phyloP scores from a whole-genome alignment of 805 yeast species.

The Starmerella potacharoeniae region DNA sequence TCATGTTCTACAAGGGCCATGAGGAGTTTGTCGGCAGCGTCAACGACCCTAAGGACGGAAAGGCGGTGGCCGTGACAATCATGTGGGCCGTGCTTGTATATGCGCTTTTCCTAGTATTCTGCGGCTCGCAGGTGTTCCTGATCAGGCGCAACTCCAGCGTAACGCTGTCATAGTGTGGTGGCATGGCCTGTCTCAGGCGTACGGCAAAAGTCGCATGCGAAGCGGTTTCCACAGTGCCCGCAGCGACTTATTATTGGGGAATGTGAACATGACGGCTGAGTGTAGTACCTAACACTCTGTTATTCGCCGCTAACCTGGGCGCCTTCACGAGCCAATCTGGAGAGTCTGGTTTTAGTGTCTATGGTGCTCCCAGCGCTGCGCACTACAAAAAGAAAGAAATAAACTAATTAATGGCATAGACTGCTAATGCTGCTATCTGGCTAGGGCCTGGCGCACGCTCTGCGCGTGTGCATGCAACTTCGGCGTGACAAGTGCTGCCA shows the following conservation, averaged over 20 bases:
- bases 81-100: constrained; percentile 83
- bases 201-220: too few relatives aligned
- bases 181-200: too few relatives aligned
- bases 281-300: too few relatives aligned
- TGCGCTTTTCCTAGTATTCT: constrained; percentile 66
- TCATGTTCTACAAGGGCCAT: constrained; percentile 65
- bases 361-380: too few relatives aligned
- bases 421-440: neutral
- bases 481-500: constrained; percentile 19
- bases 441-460: constrained; percentile 5
- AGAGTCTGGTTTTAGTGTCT: too few relatives aligned
- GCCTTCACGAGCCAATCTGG: too few relatives aligned
- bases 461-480: constrained; percentile 15
- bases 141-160: constrained; percentile 56
- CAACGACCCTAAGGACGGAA: constrained; percentile 84
- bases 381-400: too few relatives aligned
- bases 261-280: too few relatives aligned
- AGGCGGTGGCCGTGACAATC: constrained; percentile 83
- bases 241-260: too few relatives aligned
- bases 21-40: constrained; percentile 90
- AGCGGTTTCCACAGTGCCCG: too few relatives aligned
- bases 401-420: too few relatives aligned
- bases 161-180: constrained; percentile 29
- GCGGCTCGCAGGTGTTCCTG: constrained; percentile 73
- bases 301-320: too few relatives aligned